Percentiles rank a stretch among this genome's conserved stretches.
Conservation (phyloP, 2,329 filamentous ascomycete species). For the Exophiala spinifera region DNA sequence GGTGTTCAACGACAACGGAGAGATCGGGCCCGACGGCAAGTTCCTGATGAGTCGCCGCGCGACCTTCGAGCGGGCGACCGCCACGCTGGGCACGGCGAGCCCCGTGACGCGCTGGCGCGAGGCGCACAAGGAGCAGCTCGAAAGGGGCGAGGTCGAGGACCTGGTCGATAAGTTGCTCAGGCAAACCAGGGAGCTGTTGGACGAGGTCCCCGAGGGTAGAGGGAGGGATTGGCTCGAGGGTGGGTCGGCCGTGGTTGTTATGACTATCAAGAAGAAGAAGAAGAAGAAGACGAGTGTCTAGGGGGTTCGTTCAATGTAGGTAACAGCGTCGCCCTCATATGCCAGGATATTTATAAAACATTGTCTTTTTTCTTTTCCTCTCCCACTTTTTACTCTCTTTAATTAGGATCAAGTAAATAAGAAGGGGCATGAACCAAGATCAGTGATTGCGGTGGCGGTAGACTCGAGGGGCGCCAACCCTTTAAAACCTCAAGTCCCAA, state of each 20-base stretch:
- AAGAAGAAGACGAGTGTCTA: too few species aligned
- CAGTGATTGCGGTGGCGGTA: too few species aligned
- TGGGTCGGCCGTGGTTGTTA: slow-evolving; percentile 25
- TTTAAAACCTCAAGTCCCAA: slow-evolving; percentile 60
- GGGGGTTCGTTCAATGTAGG: too few species aligned
- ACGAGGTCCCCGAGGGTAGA: slow-evolving; percentile 30
- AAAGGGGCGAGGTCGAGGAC: slow-evolving; percentile 37
- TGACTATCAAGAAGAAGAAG: slow-evolving; percentile 27
- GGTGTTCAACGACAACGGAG: slow-evolving; percentile 19
- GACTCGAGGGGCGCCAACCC: too few species aligned
- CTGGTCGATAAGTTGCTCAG: slow-evolving; percentile 31
- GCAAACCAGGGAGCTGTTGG: slow-evolving; percentile 28
- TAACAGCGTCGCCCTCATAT: too few species aligned
- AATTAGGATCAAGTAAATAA: too few species aligned
- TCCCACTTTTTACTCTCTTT: too few species aligned
- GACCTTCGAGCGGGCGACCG: slow-evolving; percentile 30
- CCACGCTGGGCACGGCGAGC: slow-evolving; percentile 36
- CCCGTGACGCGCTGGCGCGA: slow-evolving; percentile 42
- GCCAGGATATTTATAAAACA: too few species aligned
- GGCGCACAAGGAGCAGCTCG: slow-evolving; percentile 37
- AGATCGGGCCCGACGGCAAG: slow-evolving; percentile 24
- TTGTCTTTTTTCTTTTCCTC: too few species aligned
- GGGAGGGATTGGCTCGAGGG: slow-evolving; percentile 27
- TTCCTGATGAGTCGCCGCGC: slow-evolving; percentile 29
- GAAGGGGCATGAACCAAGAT: too few species aligned